Evolutionary conservation across 805 yeast genomes (phyloP).

Genomic region (Candida broadrunensis): DNA sequence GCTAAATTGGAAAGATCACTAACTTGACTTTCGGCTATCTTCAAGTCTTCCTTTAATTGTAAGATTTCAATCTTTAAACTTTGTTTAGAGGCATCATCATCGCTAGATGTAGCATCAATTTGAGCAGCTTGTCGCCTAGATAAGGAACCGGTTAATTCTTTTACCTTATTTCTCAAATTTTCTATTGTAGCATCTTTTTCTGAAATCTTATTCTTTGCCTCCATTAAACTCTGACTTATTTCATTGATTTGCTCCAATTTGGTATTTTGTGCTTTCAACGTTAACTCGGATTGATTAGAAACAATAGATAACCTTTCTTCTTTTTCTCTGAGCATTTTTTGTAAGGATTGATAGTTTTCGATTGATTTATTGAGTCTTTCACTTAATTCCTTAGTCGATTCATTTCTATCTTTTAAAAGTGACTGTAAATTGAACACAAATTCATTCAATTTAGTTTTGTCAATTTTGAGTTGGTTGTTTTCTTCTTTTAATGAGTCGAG

Average conservation of each 20-base stretch:
- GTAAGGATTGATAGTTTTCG: constrained; percentile 42
- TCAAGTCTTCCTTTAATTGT: constrained; percentile 52
- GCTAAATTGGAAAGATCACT: constrained; percentile 65
- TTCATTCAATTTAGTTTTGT: constrained; percentile 55
- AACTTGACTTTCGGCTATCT: constrained; percentile 53
- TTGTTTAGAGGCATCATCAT: neutral
- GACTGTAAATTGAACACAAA: constrained; percentile 60
- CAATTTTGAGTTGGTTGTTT: constrained; percentile 50
- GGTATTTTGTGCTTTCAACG: constrained; percentile 50
- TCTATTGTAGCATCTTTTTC: constrained; percentile 40
- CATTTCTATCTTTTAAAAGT: constrained; percentile 59
- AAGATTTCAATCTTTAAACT: constrained; percentile 32
- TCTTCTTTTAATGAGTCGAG: constrained; percentile 54
- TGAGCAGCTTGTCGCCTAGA: constrained; percentile 15
- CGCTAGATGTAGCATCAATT: constrained; percentile 15
- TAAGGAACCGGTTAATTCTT: constrained; percentile 20
- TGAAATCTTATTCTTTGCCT: constrained; percentile 39
- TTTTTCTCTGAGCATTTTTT: constrained; percentile 45
- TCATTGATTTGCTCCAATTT: constrained; percentile 57
- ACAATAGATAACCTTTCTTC: constrained; percentile 53
- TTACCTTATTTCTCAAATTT: constrained; percentile 34
- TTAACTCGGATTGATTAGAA: constrained; percentile 55
- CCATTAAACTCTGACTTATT: constrained; percentile 43
- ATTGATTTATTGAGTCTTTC: constrained; percentile 48
- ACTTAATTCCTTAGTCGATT: constrained; percentile 46